Evolutionary conservation across 176 grass and related monocot species (phyloP).

Genomic region (Lolium multiflorum): DNA sequence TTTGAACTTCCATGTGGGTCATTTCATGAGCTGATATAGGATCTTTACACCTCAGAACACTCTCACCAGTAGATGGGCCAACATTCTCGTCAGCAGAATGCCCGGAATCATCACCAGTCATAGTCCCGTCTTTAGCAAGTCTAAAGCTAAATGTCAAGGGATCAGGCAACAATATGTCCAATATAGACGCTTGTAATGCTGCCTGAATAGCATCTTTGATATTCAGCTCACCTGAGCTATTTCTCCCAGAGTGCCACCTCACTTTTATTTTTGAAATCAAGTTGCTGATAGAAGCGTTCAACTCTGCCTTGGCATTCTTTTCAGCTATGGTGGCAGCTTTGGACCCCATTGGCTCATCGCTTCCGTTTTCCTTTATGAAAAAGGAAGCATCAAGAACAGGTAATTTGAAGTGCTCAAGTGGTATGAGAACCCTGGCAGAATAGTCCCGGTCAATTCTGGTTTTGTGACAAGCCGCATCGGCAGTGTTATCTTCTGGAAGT

Average conservation of each 20-base stretch:
- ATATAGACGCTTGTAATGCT: slow-evolving; percentile 87
- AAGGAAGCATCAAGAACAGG: slow-evolving; percentile 92
- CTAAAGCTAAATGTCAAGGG: slow-evolving; percentile 93
- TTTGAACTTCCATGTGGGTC: slow-evolving; percentile 80
- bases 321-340: slow-evolving; percentile 57
- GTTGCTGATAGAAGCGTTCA: slow-evolving; percentile 86
- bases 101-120: slow-evolving; percentile 27
- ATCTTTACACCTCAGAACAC: slow-evolving; percentile 54
- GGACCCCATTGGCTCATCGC: slow-evolving; percentile 54
- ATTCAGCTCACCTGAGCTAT: slow-evolving; percentile 95
- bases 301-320: slow-evolving; percentile 91
- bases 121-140: slow-evolving; percentile 54
- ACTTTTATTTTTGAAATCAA: slow-evolving; percentile 99
- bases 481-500: slow-evolving; percentile 38
- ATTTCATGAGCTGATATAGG: slow-evolving; percentile 85
- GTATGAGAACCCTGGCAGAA: slow-evolving; percentile 94
- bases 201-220: slow-evolving; percentile 92
- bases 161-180: slow-evolving; percentile 95
- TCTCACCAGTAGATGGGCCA: slow-evolving; percentile 26
- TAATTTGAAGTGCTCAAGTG: slow-evolving; percentile 94
- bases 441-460: slow-evolving; percentile 97
- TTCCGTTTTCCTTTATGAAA: slow-evolving; percentile 66
- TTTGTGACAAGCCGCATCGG: slow-evolving; percentile 63
- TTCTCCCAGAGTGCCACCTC: slow-evolving; percentile 95
- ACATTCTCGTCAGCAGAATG: slow-evolving; percentile 12